A percentile compares a stretch with the other conserved stretches of the same genome.
Evolutionary conservation across 2,329 filamentous ascomycete species (phyloP).

Genomic region (Beauveria medogensis): DNA sequence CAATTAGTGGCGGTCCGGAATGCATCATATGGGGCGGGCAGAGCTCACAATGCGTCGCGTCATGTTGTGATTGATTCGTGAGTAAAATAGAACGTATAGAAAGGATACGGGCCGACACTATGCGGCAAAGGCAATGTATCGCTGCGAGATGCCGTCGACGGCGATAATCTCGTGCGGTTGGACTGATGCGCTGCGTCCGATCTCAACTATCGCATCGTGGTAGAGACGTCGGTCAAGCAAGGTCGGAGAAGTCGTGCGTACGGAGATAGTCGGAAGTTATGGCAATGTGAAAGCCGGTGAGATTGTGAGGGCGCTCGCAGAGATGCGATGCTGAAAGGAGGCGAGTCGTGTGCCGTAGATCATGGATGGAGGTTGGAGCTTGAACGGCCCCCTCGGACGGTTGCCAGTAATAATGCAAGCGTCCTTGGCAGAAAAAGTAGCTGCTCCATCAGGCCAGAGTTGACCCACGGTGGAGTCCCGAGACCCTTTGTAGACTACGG

Average conservation of each 20-base stretch:
- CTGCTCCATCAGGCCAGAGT: conserved; percentile 8
- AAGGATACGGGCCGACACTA: background rate
- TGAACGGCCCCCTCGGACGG: background rate
- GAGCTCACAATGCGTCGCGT: conserved; percentile 15
- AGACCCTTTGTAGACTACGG: background rate
- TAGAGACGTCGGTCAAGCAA: background rate
- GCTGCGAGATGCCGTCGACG: background rate
- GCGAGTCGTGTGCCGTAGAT: background rate
- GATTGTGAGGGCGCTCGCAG: background rate
- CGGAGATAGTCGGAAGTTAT: background rate
- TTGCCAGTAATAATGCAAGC: background rate
- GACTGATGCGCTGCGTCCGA: background rate
- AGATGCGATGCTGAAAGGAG: conserved; percentile 6
- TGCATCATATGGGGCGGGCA: background rate
- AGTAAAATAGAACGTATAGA: background rate
- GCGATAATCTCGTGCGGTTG: background rate
- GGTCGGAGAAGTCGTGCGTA: background rate
- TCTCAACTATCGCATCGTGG: conserved; percentile 9
- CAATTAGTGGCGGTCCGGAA: conserved; percentile 9
- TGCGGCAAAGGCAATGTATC: background rate
- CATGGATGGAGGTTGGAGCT: background rate
- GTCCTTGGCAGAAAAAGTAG: background rate
- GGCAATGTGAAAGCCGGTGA: background rate
- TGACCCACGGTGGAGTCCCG: background rate
- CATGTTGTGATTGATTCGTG: conserved; percentile 12